These are phyloP conservation scores for Capsicum baccatum DNA, from an alignment of 257 asterid genomes.

Conservation along the genomic window DNA sequence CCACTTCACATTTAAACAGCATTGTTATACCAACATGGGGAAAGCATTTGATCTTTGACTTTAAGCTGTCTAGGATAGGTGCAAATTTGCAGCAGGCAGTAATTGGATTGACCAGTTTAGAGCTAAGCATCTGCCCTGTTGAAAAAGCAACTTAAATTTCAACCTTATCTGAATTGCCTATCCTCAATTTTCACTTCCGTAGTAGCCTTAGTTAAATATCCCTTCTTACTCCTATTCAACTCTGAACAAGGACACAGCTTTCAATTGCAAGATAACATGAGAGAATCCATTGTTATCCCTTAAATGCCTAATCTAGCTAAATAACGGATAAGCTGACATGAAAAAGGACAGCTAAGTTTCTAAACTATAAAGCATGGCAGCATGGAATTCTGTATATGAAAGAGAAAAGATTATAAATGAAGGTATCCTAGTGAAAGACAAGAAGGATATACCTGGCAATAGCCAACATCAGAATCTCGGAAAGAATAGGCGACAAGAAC, in stretches of 20 bases:
- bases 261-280: neutral
- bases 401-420: neutral
- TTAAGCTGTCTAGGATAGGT: neutral
- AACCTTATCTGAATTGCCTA: neutral
- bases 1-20: neutral
- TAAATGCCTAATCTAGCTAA: neutral
- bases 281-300: neutral
- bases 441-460: constrained; percentile 74
- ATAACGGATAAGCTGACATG: neutral
- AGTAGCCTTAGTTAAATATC: neutral
- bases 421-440: neutral
- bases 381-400: neutral
- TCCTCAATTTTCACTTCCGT: neutral
- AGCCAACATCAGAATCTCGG: constrained; percentile 98
- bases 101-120: neutral
- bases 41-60: neutral
- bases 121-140: neutral
- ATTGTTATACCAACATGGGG: neutral
- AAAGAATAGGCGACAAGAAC: constrained; percentile 96
- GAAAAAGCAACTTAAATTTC: neutral
- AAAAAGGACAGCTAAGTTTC: neutral
- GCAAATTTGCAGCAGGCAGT: neutral
- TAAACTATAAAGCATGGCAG: neutral
- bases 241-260: neutral
- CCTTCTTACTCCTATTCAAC: constrained; percentile 1